Base-by-base conservation (phyloP, 2,329 filamentous ascomycete species). In the Endoconidiophora laricicola region DNA sequence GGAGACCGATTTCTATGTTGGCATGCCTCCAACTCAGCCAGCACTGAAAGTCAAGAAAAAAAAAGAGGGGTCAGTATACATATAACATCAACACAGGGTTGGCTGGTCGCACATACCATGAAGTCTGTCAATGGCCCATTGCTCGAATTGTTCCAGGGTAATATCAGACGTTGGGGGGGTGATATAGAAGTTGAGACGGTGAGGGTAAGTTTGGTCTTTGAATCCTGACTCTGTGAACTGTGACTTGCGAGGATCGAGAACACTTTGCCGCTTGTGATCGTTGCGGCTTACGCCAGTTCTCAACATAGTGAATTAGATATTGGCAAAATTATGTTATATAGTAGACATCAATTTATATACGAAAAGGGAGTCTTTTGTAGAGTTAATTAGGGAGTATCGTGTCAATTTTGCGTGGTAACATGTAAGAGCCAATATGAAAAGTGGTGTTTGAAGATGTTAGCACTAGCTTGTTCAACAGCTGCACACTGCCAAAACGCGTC, bases 111-210 rank as follows among this genome's bases (percentile, higher is more conserved):
- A 48, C 68, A 50, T 69, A 86, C 86, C 76, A 67, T 86, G 81
- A 56, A 98, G 65, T 52, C 91, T 74, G 60, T 94, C 85, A 60
- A 98, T 96, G 9, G 88, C 91, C 91, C 91, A 98, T 74, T 94
- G 87, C 63, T 98, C 91, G 60, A 98, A 98, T 62, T 98, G 81
- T 62, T 98, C 91, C 40, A 98, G 78, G 0, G 86, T 94, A 58
- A 98, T 91, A 61, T 98, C 91, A 44, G 84, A 83, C 0, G 87
- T 95, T 0, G 91, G 91, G 43, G 91, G 85, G 23, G 81, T 73
- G 41, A 78, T 69, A 68, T 98, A 98, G 66, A 95, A 90, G 70
- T 93, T 98, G 60, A 98, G 76, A 51, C 88, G 82, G 64, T 90
- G 74, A 12, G 81, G 78, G 62, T 96, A 98, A 41, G 82, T 73